These are phyloP conservation scores for Ustilago hordei DNA, from an alignment of 1,284 basidiomycete genomes.

Conservation along the genomic window DNA sequence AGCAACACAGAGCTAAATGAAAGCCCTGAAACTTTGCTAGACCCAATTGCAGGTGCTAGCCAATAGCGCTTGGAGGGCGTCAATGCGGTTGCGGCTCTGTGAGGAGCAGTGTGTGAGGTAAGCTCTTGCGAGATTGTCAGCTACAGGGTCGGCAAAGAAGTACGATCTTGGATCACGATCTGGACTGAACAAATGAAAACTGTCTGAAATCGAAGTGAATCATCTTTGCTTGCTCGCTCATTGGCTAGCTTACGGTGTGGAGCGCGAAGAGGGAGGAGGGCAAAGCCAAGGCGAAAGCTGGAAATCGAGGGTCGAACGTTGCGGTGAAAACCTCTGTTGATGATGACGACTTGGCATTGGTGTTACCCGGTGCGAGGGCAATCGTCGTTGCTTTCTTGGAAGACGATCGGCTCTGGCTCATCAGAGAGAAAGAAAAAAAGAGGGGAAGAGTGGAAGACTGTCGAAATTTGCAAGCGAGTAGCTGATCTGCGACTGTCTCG, in stretches of 20 bases:
- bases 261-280: background rate
- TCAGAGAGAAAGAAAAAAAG: too few relatives aligned
- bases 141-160: background rate
- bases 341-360: background rate
- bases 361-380: constrained; percentile 7
- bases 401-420: constrained; percentile 9
- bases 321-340: background rate
- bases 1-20: background rate
- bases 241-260: background rate
- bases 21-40: background rate
- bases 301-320: background rate
- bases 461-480: constrained; percentile 17
- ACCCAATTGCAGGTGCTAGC: background rate
- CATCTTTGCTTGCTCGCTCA: constrained; percentile 1
- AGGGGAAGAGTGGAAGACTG: background rate
- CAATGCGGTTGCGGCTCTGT: background rate
- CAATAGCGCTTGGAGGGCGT: background rate
- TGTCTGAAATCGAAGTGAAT: constrained; percentile 1
- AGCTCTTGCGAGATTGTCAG: background rate
- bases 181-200: background rate
- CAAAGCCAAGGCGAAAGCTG: background rate
- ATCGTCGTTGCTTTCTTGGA: constrained; percentile 26
- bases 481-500: constrained; percentile 31
- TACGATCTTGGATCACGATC: background rate
- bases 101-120: background rate